Conservation (phyloP, 495 filamentous ascomycete genomes). For the Penicillium pulvis region DNA sequence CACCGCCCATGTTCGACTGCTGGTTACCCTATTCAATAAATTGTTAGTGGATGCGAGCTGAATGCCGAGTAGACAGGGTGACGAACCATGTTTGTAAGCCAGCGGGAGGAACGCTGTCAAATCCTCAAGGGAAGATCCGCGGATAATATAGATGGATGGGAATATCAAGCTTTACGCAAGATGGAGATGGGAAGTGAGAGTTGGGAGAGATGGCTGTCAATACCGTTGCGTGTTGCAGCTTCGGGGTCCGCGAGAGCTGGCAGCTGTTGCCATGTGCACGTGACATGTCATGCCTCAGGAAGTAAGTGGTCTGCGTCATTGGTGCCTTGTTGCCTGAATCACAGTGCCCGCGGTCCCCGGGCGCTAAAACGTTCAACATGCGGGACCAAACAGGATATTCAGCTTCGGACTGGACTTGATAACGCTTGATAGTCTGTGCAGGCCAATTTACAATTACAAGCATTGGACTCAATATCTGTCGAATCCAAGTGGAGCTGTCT, state of each 20-base stretch:
- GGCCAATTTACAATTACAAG: neutral
- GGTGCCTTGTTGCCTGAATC: constrained; percentile 23
- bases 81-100: constrained; percentile 42
- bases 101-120: constrained; percentile 22
- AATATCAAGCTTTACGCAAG: constrained; percentile 5
- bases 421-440: neutral
- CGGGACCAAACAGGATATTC: neutral
- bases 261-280: constrained; percentile 33
- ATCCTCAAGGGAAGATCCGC: constrained; percentile 6
- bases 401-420: neutral
- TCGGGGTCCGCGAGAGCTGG: constrained; percentile 24
- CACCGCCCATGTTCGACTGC: constrained; percentile 81
- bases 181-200: constrained; percentile 10
- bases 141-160: constrained; percentile 1
- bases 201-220: constrained; percentile 26
- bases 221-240: constrained; percentile 22
- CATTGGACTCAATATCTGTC: neutral
- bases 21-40: constrained; percentile 59
- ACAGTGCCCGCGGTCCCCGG: constrained; percentile 4
- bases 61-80: constrained; percentile 14
- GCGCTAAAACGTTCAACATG: constrained; percentile 3
- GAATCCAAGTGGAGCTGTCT: neutral
- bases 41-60: constrained; percentile 26
- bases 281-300: constrained; percentile 28
- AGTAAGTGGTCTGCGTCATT: constrained; percentile 22